These are phyloP conservation scores for Pisolithus marmoratus DNA, from an alignment of 768 basidiomycete species.

Conservation along the genomic window DNA sequence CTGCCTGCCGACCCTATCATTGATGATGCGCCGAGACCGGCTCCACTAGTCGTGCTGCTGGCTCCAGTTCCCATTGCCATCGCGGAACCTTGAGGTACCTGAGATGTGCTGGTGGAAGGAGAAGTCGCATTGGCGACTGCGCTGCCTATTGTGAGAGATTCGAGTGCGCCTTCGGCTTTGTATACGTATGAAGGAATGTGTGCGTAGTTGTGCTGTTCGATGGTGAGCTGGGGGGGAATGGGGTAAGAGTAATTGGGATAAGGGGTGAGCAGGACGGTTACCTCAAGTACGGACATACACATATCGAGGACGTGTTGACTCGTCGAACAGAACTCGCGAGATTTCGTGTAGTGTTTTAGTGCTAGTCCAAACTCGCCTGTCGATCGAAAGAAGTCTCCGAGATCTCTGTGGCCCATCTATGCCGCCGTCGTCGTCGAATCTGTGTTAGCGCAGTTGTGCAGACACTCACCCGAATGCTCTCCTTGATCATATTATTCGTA, in stretches of 20 bases:
- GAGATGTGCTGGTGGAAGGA: conserved; percentile 10
- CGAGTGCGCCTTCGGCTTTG: conserved; percentile 92
- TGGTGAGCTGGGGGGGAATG: conserved; percentile 51
- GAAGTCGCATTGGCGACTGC: conserved; percentile 29
- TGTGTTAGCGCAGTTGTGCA: background rate
- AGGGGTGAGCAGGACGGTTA: conserved; percentile 21
- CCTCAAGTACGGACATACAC: conserved; percentile 80
- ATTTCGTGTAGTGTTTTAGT: conserved; percentile 83
- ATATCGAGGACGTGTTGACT: conserved; percentile 91
- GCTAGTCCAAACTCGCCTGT: conserved; percentile 67
- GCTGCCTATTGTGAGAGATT: conserved; percentile 37
- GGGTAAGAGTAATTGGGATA: background rate
- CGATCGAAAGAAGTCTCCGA: conserved; percentile 73
- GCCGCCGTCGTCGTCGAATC: background rate
- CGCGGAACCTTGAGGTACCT: too few relatives aligned
- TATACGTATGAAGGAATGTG: conserved; percentile 90
- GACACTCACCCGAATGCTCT: conserved; percentile 81
- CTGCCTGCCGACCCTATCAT: too few relatives aligned
- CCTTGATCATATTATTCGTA: conserved; percentile 96
- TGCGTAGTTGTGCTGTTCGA: conserved; percentile 82
- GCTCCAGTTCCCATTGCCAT: too few relatives aligned
- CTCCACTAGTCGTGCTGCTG: too few relatives aligned
- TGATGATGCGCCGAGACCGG: too few relatives aligned
- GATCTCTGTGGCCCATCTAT: conserved; percentile 88
- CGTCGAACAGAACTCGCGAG: conserved; percentile 88